Evolutionary conservation across 129 eudicot species (phyloP).

Genomic region (Rutidosis leptorrhynchoides): DNA sequence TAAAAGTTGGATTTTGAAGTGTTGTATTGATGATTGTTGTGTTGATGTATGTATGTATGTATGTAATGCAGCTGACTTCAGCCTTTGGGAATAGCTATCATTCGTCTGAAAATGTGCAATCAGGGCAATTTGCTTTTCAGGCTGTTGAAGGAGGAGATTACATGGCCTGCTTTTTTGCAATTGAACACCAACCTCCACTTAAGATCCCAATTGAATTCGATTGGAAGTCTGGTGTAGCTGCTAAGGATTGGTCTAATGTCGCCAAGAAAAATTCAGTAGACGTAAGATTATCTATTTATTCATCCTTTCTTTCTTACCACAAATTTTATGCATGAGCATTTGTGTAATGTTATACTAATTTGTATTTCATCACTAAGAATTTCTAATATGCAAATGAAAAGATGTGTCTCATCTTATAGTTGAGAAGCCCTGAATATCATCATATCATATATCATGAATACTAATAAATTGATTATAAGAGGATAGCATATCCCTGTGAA

Average conservation of each 20-base stretch:
- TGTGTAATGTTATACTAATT: not conserved
- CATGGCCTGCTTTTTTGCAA: conserved; percentile 67
- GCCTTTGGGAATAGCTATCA: conserved; percentile 67
- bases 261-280: conserved; percentile 25
- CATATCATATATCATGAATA: too few species aligned
- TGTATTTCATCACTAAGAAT: not conserved
- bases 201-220: conserved; percentile 61
- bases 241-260: conserved; percentile 34
- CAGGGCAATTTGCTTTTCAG: conserved; percentile 64
- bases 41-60: too few species aligned
- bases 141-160: conserved; percentile 68
- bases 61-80: conserved; percentile 56
- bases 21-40: not conserved
- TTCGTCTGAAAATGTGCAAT: conserved; percentile 46
- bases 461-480: too few species aligned
- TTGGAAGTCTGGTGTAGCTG: conserved; percentile 77
- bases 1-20: too few species aligned
- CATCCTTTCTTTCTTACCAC: not conserved
- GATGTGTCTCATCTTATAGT: too few species aligned
- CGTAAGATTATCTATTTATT: not conserved
- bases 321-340: not conserved
- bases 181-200: conserved; percentile 45
- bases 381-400: not conserved
- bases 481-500: not conserved
- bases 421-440: conserved; percentile 8